Base-by-base conservation (phyloP, 495 filamentous ascomycete genomes). In the Corynascus novoguineensis region DNA sequence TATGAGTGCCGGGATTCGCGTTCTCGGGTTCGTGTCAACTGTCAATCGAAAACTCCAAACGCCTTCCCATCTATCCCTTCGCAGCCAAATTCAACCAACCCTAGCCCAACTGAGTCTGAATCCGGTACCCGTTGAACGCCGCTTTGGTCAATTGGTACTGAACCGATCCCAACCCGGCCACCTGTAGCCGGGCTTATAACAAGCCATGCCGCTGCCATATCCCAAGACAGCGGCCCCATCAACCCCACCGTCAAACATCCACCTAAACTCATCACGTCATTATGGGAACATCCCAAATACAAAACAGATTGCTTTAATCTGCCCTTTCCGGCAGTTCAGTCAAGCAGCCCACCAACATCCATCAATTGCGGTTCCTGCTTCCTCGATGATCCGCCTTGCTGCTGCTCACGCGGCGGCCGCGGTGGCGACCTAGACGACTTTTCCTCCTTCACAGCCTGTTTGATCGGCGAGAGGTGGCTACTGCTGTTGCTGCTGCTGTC, bases 281-380 rank as follows among this genome's bases (percentile, higher is more conserved):
- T n/a, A n/a, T n/a, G n/a, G n/a, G n/a, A n/a, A n/a, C n/a, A n/a
- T n/a, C n/a, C n/a, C n/a, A n/a, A n/a, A n/a, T n/a, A n/a, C 37
- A 17, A 21, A n/a, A 17, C 37, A 41, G 1, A 4, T n/a, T n/a
- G n/a, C 37, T 8, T n/a, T 17, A 19, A 15, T 15, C 35, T 6
- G 14, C 35, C 19, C 37, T 7, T 10, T 10, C 29, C 61, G 69
- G 11, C 40, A 29, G 12, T 42, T 10, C n/a, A n/a, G n/a, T n/a
- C 53, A 1, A 83, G 64, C 21, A 84, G 64, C 1, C 81, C 81
- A 6, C 82, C 81, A 0, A 77, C 76, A 65, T 86, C 82, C 53
- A 76, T 72, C 10, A 85, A 64, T 55, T 78, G 76, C 58, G 70
- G 60, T 50, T 73, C 69, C 0, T 40, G 8, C 14, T 40, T 6